These are phyloP conservation scores for Penicillium sp. DNA, from an alignment of 2,329 filamentous ascomycete species.

Conservation along the genomic window DNA sequence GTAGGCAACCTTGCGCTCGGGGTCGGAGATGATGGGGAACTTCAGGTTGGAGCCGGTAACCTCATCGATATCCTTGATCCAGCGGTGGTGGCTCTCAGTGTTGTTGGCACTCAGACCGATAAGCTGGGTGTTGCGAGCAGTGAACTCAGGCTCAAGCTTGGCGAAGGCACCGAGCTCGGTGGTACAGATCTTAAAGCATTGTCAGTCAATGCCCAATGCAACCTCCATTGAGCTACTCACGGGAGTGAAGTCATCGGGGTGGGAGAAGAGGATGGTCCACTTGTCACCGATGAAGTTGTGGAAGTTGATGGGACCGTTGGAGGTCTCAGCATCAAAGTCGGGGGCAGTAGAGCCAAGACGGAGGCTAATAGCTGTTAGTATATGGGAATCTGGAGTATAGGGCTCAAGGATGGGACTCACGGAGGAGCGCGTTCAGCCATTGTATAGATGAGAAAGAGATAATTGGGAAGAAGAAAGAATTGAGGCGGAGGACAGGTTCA, in stretches of 20 bases:
- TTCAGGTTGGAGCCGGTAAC: slow-evolving; percentile 68
- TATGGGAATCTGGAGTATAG: not conserved
- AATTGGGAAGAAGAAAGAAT: not conserved
- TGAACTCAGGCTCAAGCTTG: slow-evolving; percentile 87
- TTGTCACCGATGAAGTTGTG: slow-evolving; percentile 71
- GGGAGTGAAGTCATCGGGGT: slow-evolving; percentile 82
- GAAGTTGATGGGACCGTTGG: slow-evolving; percentile 67
- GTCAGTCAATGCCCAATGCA: not conserved
- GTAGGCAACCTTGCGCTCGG: slow-evolving; percentile 73
- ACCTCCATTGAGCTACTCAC: not conserved
- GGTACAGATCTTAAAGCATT: slow-evolving; percentile 68
- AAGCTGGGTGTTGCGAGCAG: slow-evolving; percentile 83
- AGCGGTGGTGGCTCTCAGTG: slow-evolving; percentile 74
- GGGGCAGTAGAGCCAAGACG: slow-evolving; percentile 67
- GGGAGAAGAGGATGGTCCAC: slow-evolving; percentile 71
- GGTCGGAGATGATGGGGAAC: slow-evolving; percentile 82
- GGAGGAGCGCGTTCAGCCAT: slow-evolving; percentile 48
- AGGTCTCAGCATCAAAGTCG: slow-evolving; percentile 70
- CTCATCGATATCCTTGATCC: slow-evolving; percentile 87
- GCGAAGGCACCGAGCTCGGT: slow-evolving; percentile 94
- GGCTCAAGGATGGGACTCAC: slow-evolving; percentile 32
- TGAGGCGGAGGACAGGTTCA: slow-evolving; percentile 9
- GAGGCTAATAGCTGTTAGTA: slow-evolving; percentile 45
- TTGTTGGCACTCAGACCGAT: slow-evolving; percentile 87
- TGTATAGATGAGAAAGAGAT: slow-evolving; percentile 22